Evolutionary conservation across 805 yeast genomes (phyloP), one percentile per base, ranked within the genome.

Genomic region (Candida vaughaniae): DNA sequence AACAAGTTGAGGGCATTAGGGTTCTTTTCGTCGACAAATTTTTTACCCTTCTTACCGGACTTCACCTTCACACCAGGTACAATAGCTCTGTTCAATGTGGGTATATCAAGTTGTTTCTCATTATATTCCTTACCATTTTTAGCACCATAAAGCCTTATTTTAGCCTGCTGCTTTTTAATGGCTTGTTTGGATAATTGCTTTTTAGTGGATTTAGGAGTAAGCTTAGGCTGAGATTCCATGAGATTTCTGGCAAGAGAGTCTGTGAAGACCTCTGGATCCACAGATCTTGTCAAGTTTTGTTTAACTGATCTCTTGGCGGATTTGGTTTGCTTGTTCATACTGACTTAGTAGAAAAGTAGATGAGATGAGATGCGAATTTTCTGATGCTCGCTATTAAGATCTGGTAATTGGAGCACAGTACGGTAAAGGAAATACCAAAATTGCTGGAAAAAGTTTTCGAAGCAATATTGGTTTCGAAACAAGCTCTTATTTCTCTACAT

Each of bases 11-110:
- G 53, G 22, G 76, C 71, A 31, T 78, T 54, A 10, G 73, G 60
- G 53, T 88, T 87, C 48, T 78, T 73, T 52, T 85, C 95, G 28
- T 67, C 82, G 18, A 85, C 75, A 56, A 85, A 84, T 52, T 80
- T 81, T 65, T 85, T 85, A 25, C 93, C 93, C 57, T 90, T 90
- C 64, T 91, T 91, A 31, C 97, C 97, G 49, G 71, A 75, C 52
- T 79, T 80, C 42, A 77, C 79, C 33, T 83, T 66, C 6, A 69
- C 82, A 25, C 98, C 98, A 1, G 98, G 96, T 31, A 79, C 75
- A 22, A 90, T 73, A 3, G 96, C 87, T 47, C 77, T 82, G 59
- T 91, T 91, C 53, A 91, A 71, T 17, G 73, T 70, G 19, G 96
- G 97, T 23, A 90, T 66, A 29, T 83, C 79, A 26, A 90, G 67